Percentiles rank a stretch among this genome's conserved stretches.
phyloP scores from a whole-genome alignment of 2,329 filamentous ascomycete genomes.

The Xylariaceae sp. region DNA sequence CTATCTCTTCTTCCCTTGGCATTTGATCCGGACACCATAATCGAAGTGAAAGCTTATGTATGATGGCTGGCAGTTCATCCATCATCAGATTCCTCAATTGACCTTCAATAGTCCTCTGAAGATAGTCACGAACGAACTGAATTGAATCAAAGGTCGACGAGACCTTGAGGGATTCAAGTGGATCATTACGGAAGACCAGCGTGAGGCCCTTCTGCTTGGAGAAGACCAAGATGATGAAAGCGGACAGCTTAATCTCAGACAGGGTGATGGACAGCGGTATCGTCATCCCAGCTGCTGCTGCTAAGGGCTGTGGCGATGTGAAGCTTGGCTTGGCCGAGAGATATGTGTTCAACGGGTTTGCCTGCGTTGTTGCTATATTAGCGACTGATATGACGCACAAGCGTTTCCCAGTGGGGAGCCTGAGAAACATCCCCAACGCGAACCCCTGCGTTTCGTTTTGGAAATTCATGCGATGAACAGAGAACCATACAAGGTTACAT shows the following conservation, averaged over 20 bases:
- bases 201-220: conserved; percentile 97
- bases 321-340: conserved; percentile 90
- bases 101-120: conserved; percentile 94
- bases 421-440: conserved; percentile 40
- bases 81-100: conserved; percentile 94
- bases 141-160: conserved; percentile 99
- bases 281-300: conserved; percentile 88
- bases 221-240: conserved; percentile 97
- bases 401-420: conserved; percentile 33
- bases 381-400: conserved; percentile 48
- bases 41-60: conserved; percentile 87
- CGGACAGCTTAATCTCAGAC: conserved; percentile 93
- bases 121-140: conserved; percentile 94
- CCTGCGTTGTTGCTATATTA: conserved; percentile 64
- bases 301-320: conserved; percentile 89
- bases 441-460: conserved; percentile 43
- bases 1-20: conserved; percentile 66
- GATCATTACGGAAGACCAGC: conserved; percentile 96
- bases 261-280: conserved; percentile 98
- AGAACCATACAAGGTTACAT: conserved; percentile 18
- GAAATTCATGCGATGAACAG: conserved; percentile 44
- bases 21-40: conserved; percentile 90
- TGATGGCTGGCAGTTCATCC: conserved; percentile 96
- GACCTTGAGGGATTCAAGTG: conserved; percentile 95
- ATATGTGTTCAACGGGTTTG: conserved; percentile 96